phyloP scores from a whole-genome alignment of 1,284 basidiomycete species.

The Chiua sp. region DNA sequence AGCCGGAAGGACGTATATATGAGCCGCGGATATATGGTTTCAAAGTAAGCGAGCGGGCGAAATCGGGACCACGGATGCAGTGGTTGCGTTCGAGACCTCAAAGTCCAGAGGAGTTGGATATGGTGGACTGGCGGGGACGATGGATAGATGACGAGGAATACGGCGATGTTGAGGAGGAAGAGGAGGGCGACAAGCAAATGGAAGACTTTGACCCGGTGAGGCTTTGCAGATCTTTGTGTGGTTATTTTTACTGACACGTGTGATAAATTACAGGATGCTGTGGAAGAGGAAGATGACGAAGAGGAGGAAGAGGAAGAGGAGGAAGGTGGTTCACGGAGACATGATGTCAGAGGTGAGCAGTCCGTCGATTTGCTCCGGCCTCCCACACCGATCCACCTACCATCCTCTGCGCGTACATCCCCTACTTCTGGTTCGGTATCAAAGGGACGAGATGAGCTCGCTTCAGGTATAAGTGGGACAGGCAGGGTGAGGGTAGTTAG shows the following conservation, averaged over 20 bases:
- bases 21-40: constrained; percentile 94
- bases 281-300: constrained; percentile 59
- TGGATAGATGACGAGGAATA: constrained; percentile 85
- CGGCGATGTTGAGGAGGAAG: constrained; percentile 62
- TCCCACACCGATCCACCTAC: constrained; percentile 41
- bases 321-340: constrained; percentile 46
- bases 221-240: not conserved
- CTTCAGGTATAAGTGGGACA: constrained; percentile 20
- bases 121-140: constrained; percentile 85
- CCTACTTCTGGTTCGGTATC: constrained; percentile 46
- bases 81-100: constrained; percentile 92
- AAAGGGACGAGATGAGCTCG: constrained; percentile 39
- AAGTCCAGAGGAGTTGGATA: constrained; percentile 79
- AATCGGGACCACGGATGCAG: constrained; percentile 95
- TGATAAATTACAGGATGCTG: constrained; percentile 30
- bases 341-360: constrained; percentile 40
- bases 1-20: constrained; percentile 87
- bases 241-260: constrained; percentile 10
- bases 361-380: constrained; percentile 35
- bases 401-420: constrained; percentile 52
- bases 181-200: constrained; percentile 74
- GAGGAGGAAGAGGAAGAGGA: constrained; percentile 67
- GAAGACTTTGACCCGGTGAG: constrained; percentile 83
- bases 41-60: constrained; percentile 83
- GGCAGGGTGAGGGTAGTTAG: constrained; percentile 56